phyloP scores from a whole-genome alignment of 169 alveolate species.

The Plasmodium vivax region DNA sequence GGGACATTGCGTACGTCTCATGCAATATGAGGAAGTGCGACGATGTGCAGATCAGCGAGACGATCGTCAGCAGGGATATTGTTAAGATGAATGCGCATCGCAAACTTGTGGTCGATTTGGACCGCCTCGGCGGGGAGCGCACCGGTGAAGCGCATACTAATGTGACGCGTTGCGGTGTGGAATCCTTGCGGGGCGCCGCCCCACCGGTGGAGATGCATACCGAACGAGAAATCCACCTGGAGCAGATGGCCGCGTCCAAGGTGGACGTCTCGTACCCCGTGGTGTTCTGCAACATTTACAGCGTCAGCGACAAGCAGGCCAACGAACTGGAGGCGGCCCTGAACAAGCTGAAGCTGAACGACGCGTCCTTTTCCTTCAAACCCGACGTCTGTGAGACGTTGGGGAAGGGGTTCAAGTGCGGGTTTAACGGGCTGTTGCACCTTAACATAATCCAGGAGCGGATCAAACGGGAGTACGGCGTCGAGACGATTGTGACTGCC shows the following conservation, averaged over 20 bases:
- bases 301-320: slow-evolving; percentile 85
- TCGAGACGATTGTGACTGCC: slow-evolving; percentile 90
- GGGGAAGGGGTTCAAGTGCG: slow-evolving; percentile 96
- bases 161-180: slow-evolving; percentile 38
- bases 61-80: slow-evolving; percentile 18
- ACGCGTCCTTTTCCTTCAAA: slow-evolving; percentile 89
- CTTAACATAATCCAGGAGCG: slow-evolving; percentile 94
- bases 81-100: not conserved
- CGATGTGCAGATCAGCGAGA: slow-evolving; percentile 40
- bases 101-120: slow-evolving; percentile 40
- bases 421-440: slow-evolving; percentile 95
- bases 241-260: slow-evolving; percentile 38
- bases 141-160: not conserved
- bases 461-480: slow-evolving; percentile 90
- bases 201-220: not conserved
- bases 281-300: slow-evolving; percentile 93
- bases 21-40: slow-evolving; percentile 60
- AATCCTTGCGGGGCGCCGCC: not conserved
- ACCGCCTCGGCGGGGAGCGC: not conserved
- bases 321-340: slow-evolving; percentile 85
- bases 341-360: slow-evolving; percentile 90
- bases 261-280: slow-evolving; percentile 86
- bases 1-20: slow-evolving; percentile 67
- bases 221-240: not conserved
- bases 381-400: slow-evolving; percentile 90